Evolutionary conservation across 129 eudicot species (phyloP), one percentile per base, ranked within the genome.

Genomic region (Tagetes patula): DNA sequence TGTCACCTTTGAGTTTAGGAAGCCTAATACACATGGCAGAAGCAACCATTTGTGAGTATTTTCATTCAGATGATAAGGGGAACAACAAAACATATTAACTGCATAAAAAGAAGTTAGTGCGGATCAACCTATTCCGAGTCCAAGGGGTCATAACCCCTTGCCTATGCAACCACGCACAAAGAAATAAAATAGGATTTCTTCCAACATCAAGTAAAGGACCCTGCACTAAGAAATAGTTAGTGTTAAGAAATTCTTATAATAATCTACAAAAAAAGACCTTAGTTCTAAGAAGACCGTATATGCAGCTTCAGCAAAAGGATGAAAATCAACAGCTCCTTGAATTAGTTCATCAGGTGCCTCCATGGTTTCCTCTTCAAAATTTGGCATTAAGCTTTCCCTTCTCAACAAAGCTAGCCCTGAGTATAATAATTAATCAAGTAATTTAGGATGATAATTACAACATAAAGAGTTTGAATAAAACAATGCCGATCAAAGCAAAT

Each of bases 261-360:
- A 77, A 73, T 32, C 39, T 2, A 45, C 50, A 45, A 31, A 67
- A 78, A 75, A 46, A 72, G 46, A 59, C 10, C 69, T 39, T 10
- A 52, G 73, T 32, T 75, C 72, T 49, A 30, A 68, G 47, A 71
- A 52, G 40, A 89, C 96, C 75, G 96, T 89, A 33, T 89, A 89
- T n/a, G 96, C 96, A 63, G 91, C 91, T 80, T 89, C 91, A 46
- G 96, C 89, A 63, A 86, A 89, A 30, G 84, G 84, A 86, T 89
- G 91, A 67, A 74, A 82, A 75, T 65, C 69, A 65, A 67, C 40
- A 62, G 96, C 96, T 73, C 85, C 85, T n/a, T 77, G 87, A 53
- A 89, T 72, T 46, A 67, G 50, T 41, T 86, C 89, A 31, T 69
- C 68, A 54, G 96, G 87, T 1, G 84, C 91, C 65, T 74, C 81